Evolutionary conservation across 805 yeast species (phyloP).

Genomic region (Candida krabiensis): DNA sequence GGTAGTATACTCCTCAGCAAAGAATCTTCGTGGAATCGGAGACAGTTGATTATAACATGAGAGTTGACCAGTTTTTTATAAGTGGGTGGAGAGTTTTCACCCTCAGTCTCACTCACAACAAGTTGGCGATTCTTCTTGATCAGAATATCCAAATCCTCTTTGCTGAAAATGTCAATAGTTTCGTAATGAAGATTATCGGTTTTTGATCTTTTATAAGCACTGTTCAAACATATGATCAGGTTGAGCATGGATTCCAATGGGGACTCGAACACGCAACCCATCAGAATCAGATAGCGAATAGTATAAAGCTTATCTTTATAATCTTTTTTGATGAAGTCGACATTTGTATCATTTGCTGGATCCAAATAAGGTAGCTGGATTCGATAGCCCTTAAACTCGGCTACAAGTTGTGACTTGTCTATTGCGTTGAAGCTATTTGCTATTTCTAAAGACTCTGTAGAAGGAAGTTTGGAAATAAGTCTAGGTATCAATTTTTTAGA

Average conservation of each 20-base stretch:
- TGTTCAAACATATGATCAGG: constrained; percentile 8
- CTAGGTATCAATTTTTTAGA: not conserved
- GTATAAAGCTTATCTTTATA: constrained; percentile 15
- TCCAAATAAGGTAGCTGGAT: constrained; percentile 18
- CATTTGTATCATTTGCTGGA: constrained; percentile 8
- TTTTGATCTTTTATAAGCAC: constrained; percentile 3
- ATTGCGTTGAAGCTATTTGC: not conserved
- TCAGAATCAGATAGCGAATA: constrained; percentile 10
- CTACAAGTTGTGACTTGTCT: not conserved
- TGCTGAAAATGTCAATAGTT: constrained; percentile 2
- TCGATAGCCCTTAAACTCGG: constrained; percentile 1
- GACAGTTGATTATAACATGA: constrained; percentile 10
- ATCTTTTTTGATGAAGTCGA: constrained; percentile 12
- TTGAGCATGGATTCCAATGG: constrained; percentile 11
- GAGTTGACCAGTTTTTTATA: constrained; percentile 5
- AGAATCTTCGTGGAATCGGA: constrained; percentile 6
- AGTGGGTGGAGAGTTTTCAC: not conserved
- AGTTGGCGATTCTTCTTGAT: constrained; percentile 1
- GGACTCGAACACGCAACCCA: constrained; percentile 2
- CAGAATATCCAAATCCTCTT: constrained; percentile 3
- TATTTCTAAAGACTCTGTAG: not conserved
- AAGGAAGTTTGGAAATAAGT: not conserved
- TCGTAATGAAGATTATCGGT: no score
- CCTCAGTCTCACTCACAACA: constrained; percentile 1
- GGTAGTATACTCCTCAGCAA: constrained; percentile 9